Conservation (phyloP, 345 rosid species). For the Cochlearia excelsa region DNA sequence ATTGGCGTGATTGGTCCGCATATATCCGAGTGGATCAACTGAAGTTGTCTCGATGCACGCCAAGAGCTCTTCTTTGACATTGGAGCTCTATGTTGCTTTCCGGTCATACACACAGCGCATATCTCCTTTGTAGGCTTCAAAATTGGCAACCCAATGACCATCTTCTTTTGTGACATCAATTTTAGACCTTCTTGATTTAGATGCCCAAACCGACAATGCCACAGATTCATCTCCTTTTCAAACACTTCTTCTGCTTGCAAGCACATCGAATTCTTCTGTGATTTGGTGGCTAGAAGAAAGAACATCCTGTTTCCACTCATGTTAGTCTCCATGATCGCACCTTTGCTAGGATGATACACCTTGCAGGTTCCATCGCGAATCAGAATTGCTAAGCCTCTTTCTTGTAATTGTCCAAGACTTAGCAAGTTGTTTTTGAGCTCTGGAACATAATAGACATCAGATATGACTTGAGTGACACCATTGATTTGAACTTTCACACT, state of each 20-base stretch:
- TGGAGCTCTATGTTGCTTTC: neutral
- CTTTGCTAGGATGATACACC: neutral
- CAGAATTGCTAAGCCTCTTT: neutral
- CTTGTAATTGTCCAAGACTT: neutral
- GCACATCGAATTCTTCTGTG: neutral
- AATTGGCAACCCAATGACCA: neutral
- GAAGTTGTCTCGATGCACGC: neutral
- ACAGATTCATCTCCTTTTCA: neutral
- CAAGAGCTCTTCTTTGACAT: neutral
- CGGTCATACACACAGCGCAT: neutral
- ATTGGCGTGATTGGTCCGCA: neutral
- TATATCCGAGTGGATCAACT: neutral
- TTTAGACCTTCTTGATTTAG: neutral
- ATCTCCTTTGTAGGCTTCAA: neutral
- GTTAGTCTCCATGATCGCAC: neutral
- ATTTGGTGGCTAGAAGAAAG: neutral
- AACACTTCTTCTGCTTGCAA: neutral
- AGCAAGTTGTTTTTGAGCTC: neutral
- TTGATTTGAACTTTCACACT: neutral
- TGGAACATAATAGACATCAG: neutral
- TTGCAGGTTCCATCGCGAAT: neutral
- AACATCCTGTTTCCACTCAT: neutral
- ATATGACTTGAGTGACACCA: neutral
- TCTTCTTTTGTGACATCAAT: neutral
- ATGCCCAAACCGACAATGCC: neutral